phyloP scores from a whole-genome alignment of 805 yeast genomes.

The Pichia paraexigua region DNA sequence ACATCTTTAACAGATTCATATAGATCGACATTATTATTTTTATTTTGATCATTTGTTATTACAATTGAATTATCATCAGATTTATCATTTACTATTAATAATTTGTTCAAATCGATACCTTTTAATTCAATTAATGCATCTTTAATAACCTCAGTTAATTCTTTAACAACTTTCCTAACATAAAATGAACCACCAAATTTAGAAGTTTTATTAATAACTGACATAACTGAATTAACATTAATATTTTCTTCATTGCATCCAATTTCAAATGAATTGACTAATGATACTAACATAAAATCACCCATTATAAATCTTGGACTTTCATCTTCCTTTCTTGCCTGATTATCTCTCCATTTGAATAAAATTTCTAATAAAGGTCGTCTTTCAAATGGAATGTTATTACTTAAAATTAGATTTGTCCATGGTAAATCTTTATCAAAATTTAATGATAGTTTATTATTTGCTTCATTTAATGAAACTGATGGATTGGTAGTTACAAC shows the following conservation, averaged over 20 bases:
- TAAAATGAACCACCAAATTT: conserved; percentile 31
- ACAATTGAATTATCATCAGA: conserved; percentile 10
- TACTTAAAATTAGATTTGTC: conserved; percentile 52
- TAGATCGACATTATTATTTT: conserved; percentile 8
- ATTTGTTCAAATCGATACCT: conserved; percentile 21
- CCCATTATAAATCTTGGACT: conserved; percentile 79
- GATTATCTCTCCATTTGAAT: conserved; percentile 74
- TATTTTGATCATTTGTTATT: conserved; percentile 17
- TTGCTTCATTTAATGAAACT: conserved; percentile 19
- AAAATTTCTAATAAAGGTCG: conserved; percentile 51
- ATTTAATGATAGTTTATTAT: conserved; percentile 34
- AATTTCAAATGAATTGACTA: conserved; percentile 31
- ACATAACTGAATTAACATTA: conserved; percentile 45
- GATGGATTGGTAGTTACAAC: conserved; percentile 26
- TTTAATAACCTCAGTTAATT: conserved; percentile 50
- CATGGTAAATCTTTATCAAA: conserved; percentile 50
- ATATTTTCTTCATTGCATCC: conserved; percentile 43
- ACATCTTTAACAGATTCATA: conserved; percentile 21
- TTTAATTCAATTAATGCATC: conserved; percentile 26
- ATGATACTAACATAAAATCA: conserved; percentile 59
- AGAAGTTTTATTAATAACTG: conserved; percentile 38
- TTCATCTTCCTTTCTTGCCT: conserved; percentile 76
- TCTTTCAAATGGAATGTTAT: conserved; percentile 49
- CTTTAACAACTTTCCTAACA: conserved; percentile 49
- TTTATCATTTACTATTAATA: conserved; percentile 29